Conservation (phyloP, 345 rosid genomes). For the Gossypium ekmanianum region DNA sequence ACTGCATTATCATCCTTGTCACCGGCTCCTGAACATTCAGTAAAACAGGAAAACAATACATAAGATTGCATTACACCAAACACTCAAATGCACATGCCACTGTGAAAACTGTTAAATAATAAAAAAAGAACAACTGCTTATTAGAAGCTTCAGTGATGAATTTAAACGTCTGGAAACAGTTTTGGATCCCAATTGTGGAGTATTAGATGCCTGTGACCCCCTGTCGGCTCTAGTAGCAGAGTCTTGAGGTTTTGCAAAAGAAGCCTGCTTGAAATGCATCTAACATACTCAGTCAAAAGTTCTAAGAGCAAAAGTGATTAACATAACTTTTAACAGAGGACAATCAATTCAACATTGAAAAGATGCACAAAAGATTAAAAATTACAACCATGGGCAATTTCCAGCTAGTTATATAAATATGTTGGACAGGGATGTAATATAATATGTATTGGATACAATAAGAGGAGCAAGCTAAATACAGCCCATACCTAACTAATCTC, state of each 20-base stretch:
- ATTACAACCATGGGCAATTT: background rate
- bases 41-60: constrained; percentile 13
- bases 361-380: background rate
- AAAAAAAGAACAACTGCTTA: too few species aligned
- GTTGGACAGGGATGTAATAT: too few species aligned
- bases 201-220: constrained; percentile 44
- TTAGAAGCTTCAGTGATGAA: background rate
- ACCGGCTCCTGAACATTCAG: constrained; percentile 28
- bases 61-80: background rate
- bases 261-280: constrained; percentile 43
- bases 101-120: too few species aligned
- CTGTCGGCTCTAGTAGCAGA: constrained; percentile 46
- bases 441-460: too few species aligned
- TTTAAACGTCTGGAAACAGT: constrained; percentile 59
- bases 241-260: constrained; percentile 53
- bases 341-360: background rate
- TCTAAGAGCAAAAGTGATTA: background rate
- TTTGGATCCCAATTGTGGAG: constrained; percentile 48
- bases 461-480: background rate
- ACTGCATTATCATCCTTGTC: constrained; percentile 35
- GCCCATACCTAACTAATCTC: background rate
- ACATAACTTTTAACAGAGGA: background rate
- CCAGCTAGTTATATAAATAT: background rate
- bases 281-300: constrained; percentile 6
- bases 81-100: constrained; percentile 5